Conservation (phyloP, 1,284 basidiomycete genomes). For the Veloporphyrellus conicus region DNA sequence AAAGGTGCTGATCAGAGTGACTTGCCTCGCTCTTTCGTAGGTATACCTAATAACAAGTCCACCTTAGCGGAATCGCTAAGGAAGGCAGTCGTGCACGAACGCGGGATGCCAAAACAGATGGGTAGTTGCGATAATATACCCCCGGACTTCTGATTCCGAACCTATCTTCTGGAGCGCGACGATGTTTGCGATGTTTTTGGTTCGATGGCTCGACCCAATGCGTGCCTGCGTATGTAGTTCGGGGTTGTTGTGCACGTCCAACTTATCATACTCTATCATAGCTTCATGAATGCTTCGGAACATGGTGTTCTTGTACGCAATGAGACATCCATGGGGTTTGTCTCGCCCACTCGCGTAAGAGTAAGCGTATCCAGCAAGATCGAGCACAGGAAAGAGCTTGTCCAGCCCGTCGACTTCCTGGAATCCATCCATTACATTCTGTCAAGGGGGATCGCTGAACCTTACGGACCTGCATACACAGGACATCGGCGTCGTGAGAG, state of each 20-base stretch:
- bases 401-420: constrained; percentile 77
- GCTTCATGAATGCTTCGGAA: constrained; percentile 47
- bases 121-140: constrained; percentile 76
- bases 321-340: constrained; percentile 82
- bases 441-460: neutral
- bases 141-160: constrained; percentile 37
- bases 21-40: constrained; percentile 81
- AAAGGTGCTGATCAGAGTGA: neutral
- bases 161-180: constrained; percentile 53
- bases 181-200: constrained; percentile 79
- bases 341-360: constrained; percentile 61
- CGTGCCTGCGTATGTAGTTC: constrained; percentile 33
- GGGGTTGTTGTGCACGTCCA: constrained; percentile 44
- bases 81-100: constrained; percentile 39
- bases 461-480: constrained; percentile 72
- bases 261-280: constrained; percentile 65
- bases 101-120: constrained; percentile 94
- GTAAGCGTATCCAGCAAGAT: constrained; percentile 55
- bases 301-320: constrained; percentile 59
- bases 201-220: constrained; percentile 64
- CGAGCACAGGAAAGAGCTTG: constrained; percentile 57
- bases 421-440: constrained; percentile 3
- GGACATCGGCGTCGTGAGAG: constrained; percentile 64
- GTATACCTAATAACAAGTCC: constrained; percentile 54
- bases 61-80: constrained; percentile 2